phyloP scores from a whole-genome alignment of 2,329 filamentous ascomycete genomes.

The Cryphonectria carpinicola region DNA sequence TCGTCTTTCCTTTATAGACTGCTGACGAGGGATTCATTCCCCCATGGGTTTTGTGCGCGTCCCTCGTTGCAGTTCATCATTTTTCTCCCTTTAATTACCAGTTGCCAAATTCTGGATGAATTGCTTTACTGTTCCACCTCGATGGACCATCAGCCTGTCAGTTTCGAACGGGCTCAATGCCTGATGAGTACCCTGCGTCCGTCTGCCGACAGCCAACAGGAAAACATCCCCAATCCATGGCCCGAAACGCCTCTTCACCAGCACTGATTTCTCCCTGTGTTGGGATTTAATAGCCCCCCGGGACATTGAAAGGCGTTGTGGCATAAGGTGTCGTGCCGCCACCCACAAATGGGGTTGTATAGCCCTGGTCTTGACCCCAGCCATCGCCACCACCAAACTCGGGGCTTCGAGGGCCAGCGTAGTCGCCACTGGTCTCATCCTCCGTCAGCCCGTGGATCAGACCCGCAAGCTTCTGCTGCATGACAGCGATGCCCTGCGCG shows the following conservation, averaged over 20 bases:
- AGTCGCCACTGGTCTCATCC: constrained; percentile 54
- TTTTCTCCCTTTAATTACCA: neutral
- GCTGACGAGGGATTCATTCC: neutral
- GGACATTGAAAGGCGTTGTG: constrained; percentile 52
- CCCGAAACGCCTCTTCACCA: neutral
- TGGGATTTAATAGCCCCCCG: constrained; percentile 46
- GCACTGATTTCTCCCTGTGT: neutral
- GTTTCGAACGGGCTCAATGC: neutral
- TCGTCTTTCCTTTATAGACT: neutral
- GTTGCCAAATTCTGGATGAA: neutral
- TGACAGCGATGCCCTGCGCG: constrained; percentile 81
- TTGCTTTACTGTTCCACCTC: neutral
- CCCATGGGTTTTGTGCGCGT: neutral
- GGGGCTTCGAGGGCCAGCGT: constrained; percentile 68
- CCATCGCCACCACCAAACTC: constrained; percentile 63
- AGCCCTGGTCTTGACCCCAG: constrained; percentile 64
- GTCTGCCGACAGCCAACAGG: neutral
- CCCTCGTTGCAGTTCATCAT: neutral
- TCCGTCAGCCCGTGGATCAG: constrained; percentile 62
- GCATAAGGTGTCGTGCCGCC: constrained; percentile 50
- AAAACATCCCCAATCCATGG: neutral
- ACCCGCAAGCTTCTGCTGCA: constrained; percentile 87
- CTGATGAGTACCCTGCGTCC: neutral
- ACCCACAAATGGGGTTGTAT: constrained; percentile 67
- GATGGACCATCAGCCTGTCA: neutral